phyloP scores from a whole-genome alignment of 139 green algal species.

The Chlamydomonas sp. region DNA sequence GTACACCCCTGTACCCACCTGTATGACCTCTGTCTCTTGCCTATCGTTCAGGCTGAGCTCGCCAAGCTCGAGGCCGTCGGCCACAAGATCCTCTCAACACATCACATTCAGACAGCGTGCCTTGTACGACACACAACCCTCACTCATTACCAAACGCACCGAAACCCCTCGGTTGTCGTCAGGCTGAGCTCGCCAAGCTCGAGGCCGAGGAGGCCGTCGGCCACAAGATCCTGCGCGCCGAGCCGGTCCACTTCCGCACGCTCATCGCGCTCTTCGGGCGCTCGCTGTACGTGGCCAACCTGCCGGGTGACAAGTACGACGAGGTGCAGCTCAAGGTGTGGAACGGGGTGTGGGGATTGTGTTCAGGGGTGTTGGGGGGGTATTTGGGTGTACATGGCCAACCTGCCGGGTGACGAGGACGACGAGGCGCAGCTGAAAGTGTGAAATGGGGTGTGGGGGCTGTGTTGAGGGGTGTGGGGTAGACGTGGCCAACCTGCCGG shows the following conservation, averaged over 20 bases:
- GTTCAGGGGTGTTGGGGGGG: neutral
- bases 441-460: neutral
- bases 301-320: slow-evolving; percentile 20
- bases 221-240: slow-evolving; percentile 43
- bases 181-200: neutral
- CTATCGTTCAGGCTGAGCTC: too few species aligned
- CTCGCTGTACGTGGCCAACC: slow-evolving; percentile 46
- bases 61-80: too few species aligned
- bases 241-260: slow-evolving; percentile 28
- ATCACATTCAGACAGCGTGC: too few species aligned
- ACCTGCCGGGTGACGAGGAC: neutral
- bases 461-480: neutral
- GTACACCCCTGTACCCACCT: too few species aligned
- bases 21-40: too few species aligned
- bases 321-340: neutral
- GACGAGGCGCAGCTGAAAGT: neutral
- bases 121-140: too few species aligned
- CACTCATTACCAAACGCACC: too few species aligned
- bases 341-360: neutral
- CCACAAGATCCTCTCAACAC: too few species aligned
- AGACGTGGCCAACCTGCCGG: neutral
- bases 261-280: slow-evolving; percentile 41
- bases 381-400: neutral
- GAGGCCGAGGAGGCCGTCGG: neutral
- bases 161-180: too few species aligned